Evolutionary conservation across 2,329 filamentous ascomycete species (phyloP).

Genomic region (Trichophyton rubrum): DNA sequence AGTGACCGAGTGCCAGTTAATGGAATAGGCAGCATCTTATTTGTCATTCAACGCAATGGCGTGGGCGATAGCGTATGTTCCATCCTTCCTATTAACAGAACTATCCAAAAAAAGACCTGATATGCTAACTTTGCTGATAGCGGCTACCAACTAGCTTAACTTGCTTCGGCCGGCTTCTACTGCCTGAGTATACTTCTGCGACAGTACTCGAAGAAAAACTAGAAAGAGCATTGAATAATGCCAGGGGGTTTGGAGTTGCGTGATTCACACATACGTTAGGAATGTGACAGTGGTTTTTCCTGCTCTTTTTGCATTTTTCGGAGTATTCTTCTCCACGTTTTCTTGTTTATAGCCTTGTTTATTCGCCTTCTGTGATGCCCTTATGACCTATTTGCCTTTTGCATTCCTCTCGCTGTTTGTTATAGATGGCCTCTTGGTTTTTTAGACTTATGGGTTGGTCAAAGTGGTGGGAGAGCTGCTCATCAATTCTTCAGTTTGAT

Average conservation of each 20-base stretch:
- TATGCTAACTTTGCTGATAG: slow-evolving; percentile 15
- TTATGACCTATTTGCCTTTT: neutral
- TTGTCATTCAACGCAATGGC: slow-evolving; percentile 69
- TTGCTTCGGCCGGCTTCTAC: slow-evolving; percentile 75
- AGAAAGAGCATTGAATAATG: slow-evolving; percentile 74
- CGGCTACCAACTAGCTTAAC: slow-evolving; percentile 75
- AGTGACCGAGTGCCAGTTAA: slow-evolving; percentile 82
- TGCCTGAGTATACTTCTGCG: slow-evolving; percentile 67
- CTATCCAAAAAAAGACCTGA: slow-evolving; percentile 7
- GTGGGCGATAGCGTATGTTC: slow-evolving; percentile 41
- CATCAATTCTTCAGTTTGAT: neutral
- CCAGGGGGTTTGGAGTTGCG: slow-evolving; percentile 77
- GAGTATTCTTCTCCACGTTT: neutral
- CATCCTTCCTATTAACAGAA: neutral
- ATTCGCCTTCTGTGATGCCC: neutral
- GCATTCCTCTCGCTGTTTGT: neutral
- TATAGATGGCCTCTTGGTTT: neutral
- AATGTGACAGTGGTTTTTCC: neutral
- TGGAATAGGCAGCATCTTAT: slow-evolving; percentile 68
- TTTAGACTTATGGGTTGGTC: neutral
- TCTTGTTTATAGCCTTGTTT: neutral
- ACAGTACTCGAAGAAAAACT: slow-evolving; percentile 63
- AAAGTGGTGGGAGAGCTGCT: neutral
- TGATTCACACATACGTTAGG: slow-evolving; percentile 24
- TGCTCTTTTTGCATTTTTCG: neutral